phyloP scores from a whole-genome alignment of 257 asterid species.

The Solanum appendiculatum region DNA sequence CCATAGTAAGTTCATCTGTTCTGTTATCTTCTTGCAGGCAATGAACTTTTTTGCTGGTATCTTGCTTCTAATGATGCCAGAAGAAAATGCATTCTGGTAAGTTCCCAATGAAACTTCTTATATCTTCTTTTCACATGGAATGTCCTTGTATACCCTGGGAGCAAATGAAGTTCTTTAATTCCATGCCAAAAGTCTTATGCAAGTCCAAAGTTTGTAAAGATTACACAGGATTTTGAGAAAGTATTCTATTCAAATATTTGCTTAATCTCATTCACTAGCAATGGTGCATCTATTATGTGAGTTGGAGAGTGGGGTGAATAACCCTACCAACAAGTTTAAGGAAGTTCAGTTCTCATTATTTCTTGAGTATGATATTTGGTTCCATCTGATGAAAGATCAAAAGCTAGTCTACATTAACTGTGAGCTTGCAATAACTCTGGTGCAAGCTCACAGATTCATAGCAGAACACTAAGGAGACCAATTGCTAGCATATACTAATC shows the following conservation, averaged over 20 bases:
- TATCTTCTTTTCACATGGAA: neutral
- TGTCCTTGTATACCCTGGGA: neutral
- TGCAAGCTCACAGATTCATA: neutral
- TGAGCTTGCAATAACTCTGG: neutral
- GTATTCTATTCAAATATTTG: neutral
- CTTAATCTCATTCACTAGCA: neutral
- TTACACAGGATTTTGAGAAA: neutral
- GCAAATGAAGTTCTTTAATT: neutral
- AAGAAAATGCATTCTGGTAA: slow-evolving; percentile 96
- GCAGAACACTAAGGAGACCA: neutral
- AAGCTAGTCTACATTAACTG: neutral
- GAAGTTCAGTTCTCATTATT: neutral
- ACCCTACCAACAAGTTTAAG: neutral
- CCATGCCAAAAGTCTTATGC: neutral
- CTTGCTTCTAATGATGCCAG: slow-evolving; percentile 92
- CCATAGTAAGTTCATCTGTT: neutral
- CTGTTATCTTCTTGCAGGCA: slow-evolving; percentile 44
- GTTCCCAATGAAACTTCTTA: slow-evolving; percentile 18
- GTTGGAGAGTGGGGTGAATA: neutral
- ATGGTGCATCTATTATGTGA: neutral
- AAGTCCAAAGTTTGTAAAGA: neutral
- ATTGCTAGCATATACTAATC: neutral
- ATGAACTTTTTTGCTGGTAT: slow-evolving; percentile 96
- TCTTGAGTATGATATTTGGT: neutral
- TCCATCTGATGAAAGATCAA: neutral